phyloP scores from a whole-genome alignment of 306 rosid species.

The Castanea crenata region DNA sequence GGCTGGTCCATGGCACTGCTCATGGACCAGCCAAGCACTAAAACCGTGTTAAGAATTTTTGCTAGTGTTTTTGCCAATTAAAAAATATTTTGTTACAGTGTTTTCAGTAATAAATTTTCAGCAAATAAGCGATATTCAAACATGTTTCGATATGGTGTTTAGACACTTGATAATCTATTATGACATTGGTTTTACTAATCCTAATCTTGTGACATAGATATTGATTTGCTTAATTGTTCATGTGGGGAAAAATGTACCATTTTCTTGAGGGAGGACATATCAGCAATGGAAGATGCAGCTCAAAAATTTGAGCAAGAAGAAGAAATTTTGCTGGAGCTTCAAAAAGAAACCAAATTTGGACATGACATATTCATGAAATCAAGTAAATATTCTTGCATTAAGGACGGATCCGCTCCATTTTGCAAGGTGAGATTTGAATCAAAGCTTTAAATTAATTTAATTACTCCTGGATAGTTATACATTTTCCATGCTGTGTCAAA shows the following conservation, averaged over 20 bases:
- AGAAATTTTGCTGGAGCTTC: not conserved
- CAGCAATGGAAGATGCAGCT: slow-evolving; percentile 34
- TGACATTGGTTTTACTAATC: not conserved
- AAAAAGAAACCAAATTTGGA: slow-evolving; percentile 1
- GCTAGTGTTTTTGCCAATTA: too few relatives aligned
- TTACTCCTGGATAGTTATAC: not conserved
- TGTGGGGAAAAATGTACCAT: slow-evolving; percentile 26
- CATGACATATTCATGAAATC: not conserved
- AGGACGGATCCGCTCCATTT: slow-evolving; percentile 17
- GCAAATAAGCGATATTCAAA: too few relatives aligned
- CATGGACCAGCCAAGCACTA: too few relatives aligned
- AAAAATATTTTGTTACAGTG: too few relatives aligned
- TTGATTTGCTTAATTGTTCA: slow-evolving; percentile 15
- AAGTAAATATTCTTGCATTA: slow-evolving; percentile 1
- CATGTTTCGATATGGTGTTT: too few relatives aligned
- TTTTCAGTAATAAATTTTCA: too few relatives aligned
- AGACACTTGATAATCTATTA: too few relatives aligned
- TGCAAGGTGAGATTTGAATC: slow-evolving; percentile 10
- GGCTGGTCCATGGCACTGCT: too few relatives aligned
- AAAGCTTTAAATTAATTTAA: not conserved
- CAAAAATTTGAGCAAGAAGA: slow-evolving; percentile 25
- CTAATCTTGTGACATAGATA: slow-evolving; percentile 14
- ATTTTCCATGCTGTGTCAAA: too few relatives aligned
- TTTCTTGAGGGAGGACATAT: slow-evolving; percentile 23
- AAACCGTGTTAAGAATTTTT: too few relatives aligned